Evolutionary conservation across 768 basidiomycete species (phyloP), one percentile per base, ranked within the genome.

Genomic region (Macrolepiota fuliginosa): DNA sequence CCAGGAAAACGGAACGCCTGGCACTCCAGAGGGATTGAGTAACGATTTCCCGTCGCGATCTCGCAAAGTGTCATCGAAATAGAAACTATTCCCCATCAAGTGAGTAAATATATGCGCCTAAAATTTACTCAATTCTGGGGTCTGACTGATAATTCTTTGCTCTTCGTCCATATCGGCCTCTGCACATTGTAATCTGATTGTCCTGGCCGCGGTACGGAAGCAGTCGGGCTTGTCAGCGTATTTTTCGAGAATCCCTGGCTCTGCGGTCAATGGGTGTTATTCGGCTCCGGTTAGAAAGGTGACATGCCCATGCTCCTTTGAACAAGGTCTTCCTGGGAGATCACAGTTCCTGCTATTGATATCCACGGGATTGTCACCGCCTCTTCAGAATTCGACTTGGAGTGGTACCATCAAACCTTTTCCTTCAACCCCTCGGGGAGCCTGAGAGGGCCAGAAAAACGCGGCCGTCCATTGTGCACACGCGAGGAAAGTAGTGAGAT

Each of bases 61-160:
- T 92, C 90, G 70, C 90, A 92, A 42, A 92, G 75, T 1, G 90
- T 92, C 85, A 92, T 86, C 4, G 83, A 80, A 52, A 91, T 89
- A 1, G 90, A 88, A 67, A 84, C 90, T 91, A 53, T 25, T 39
- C 19, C 35, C 57, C 56, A 42, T 57, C n/a, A 62, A n/a, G 32
- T 27, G 45, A 35, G 29, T 50, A 39, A 47, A n/a, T 40, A 40
- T 49, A 53, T 53, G 50, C 46, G 24, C 37, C 29, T 32, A 7
- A 32, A 32, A 3, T 7, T 27, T 12, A 4, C 39, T 19, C 29
- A 22, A 15, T 12, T 9, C 1, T 40, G 45, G 40, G 52, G 47
- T 86, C 88, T 84, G 68, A 61, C 59, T 54, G n/a, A 77, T 76
- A n/a, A 89, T 77, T 54, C 87, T 77, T 64, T 85, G 83, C 19